These are phyloP conservation scores for Hamamelis virginiana DNA, from an alignment of 164 flowering plant genomes.

Conservation along the genomic window DNA sequence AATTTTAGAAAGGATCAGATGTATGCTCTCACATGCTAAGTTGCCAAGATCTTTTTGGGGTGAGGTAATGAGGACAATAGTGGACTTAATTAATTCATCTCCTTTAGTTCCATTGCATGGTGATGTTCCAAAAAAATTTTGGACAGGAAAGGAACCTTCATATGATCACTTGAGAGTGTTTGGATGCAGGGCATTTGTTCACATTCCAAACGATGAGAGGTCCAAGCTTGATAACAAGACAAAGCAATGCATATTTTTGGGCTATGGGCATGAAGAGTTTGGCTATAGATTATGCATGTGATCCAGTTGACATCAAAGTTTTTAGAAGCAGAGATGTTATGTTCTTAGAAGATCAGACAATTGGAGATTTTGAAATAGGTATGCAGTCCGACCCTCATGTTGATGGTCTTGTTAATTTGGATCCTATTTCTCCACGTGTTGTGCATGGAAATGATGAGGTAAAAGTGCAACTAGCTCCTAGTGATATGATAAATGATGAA, in stretches of 20 bases:
- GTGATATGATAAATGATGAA: no score
- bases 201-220: neutral
- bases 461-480: no score
- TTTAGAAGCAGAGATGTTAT: neutral
- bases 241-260: neutral
- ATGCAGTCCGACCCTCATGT: neutral
- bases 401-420: no score
- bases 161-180: neutral
- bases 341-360: neutral
- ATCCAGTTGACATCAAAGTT: no score
- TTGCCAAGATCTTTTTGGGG: neutral
- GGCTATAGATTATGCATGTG: no score
- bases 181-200: neutral
- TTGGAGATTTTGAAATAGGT: neutral
- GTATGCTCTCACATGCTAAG: slow-evolving; percentile 9
- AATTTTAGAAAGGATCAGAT: neutral
- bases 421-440: no score
- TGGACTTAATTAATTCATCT: neutral
- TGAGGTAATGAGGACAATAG: neutral
- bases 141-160: neutral
- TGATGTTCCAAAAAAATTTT: neutral
- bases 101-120: neutral
- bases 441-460: no score
- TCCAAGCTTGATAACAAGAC: neutral
- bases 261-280: neutral